A percentile compares a stretch with the other conserved stretches of the same genome.
Conservation (phyloP, 331 rosid species). For the Acacia pycnantha region DNA sequence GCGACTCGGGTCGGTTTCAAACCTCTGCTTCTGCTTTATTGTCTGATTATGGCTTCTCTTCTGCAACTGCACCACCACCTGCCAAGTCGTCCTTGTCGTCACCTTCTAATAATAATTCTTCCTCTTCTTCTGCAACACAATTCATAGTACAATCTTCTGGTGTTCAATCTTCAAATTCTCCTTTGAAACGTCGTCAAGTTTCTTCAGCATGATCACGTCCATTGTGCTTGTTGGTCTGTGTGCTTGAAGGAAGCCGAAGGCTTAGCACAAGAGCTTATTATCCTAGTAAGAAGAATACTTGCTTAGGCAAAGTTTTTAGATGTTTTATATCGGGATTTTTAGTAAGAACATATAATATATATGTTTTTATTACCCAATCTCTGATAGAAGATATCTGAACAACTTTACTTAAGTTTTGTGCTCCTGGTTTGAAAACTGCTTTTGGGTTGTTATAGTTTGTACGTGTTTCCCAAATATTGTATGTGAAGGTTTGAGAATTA, state of each 20-base stretch:
- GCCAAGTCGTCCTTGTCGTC: neutral
- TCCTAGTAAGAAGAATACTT: neutral
- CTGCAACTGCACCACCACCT: conserved; percentile 42
- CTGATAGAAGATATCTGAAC: neutral
- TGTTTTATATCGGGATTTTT: neutral
- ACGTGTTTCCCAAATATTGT: neutral
- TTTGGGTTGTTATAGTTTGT: neutral
- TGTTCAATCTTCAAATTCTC: conserved; percentile 58
- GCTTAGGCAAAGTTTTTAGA: neutral
- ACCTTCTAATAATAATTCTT: neutral
- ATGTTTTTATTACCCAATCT: neutral
- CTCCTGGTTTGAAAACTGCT: neutral
- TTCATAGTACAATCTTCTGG: conserved; percentile 42
- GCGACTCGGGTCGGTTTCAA: conserved; percentile 72
- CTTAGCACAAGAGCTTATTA: neutral
- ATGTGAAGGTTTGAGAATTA: neutral
- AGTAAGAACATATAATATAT: neutral
- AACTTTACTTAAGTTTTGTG: neutral
- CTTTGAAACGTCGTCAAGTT: conserved; percentile 48
- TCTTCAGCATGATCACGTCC: conserved; percentile 34
- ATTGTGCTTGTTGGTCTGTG: neutral
- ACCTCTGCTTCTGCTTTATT: conserved; percentile 35
- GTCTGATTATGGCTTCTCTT: conserved; percentile 35
- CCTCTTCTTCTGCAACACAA: conserved; percentile 39
- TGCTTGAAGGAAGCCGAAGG: conserved; percentile 35